Evolutionary conservation across 2,329 filamentous ascomycete species (phyloP).

Genomic region (Cryoendolithus antarcticus): DNA sequence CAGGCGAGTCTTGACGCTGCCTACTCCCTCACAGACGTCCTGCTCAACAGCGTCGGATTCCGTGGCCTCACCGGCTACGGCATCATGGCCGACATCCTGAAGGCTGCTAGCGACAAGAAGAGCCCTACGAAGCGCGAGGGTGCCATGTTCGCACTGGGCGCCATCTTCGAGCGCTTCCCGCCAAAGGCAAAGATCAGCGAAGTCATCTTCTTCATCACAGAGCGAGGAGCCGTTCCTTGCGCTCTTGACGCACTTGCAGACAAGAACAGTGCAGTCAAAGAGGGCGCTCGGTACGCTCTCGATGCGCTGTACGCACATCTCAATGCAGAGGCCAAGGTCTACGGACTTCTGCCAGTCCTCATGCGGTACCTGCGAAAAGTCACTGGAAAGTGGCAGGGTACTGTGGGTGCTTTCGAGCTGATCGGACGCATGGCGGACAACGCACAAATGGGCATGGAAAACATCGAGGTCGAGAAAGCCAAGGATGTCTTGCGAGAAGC

Average conservation of each 20-base stretch:
- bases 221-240: slow-evolving; percentile 57
- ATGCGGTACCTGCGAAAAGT: slow-evolving; percentile 64
- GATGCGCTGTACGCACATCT: slow-evolving; percentile 76
- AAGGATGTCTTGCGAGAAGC: slow-evolving; percentile 84
- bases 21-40: slow-evolving; percentile 51
- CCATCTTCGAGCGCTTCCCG: slow-evolving; percentile 83
- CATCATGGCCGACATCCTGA: slow-evolving; percentile 51
- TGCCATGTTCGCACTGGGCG: slow-evolving; percentile 87
- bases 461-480: slow-evolving; percentile 69
- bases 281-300: slow-evolving; percentile 86
- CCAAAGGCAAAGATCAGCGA: slow-evolving; percentile 66
- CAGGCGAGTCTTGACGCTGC: slow-evolving; percentile 48
- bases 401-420: slow-evolving; percentile 71
- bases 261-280: slow-evolving; percentile 77
- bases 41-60: slow-evolving; percentile 53
- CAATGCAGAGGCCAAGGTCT: slow-evolving; percentile 68
- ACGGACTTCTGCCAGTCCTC: slow-evolving; percentile 67
- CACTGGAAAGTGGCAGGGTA: slow-evolving; percentile 94
- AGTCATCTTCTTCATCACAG: slow-evolving; percentile 68
- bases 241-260: slow-evolving; percentile 80
- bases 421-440: slow-evolving; percentile 92
- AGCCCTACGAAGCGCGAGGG: slow-evolving; percentile 73
- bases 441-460: slow-evolving; percentile 73
- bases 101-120: slow-evolving; percentile 90
- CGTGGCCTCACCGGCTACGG: slow-evolving; percentile 50